phyloP scores from a whole-genome alignment of 2,329 filamentous ascomycete genomes.

The Colletotrichum paranaense region DNA sequence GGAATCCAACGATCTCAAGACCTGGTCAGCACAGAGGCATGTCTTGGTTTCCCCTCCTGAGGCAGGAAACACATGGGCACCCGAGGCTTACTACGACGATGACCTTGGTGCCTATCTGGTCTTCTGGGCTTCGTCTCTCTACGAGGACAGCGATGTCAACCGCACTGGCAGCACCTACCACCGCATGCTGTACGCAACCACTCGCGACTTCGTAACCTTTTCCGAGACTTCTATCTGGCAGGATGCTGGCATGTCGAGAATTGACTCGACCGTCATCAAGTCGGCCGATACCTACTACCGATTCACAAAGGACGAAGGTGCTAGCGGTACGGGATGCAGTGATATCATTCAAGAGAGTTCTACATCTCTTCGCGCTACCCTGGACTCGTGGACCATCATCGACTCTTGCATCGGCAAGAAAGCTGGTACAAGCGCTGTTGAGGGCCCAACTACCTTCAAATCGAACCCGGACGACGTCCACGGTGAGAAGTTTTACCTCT shows the following conservation, averaged over 20 bases:
- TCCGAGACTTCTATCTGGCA: slow-evolving; percentile 61
- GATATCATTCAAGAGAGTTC: slow-evolving; percentile 67
- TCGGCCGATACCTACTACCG: slow-evolving; percentile 57
- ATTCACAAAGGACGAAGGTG: slow-evolving; percentile 67
- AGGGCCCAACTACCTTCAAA: slow-evolving; percentile 64
- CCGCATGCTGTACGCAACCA: slow-evolving; percentile 64
- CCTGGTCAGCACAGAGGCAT: slow-evolving; percentile 63
- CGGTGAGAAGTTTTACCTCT: slow-evolving; percentile 65
- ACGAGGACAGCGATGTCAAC: slow-evolving; percentile 49
- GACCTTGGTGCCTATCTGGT: slow-evolving; percentile 54
- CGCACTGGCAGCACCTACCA: slow-evolving; percentile 59
- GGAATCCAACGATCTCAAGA: slow-evolving; percentile 61
- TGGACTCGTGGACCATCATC: slow-evolving; percentile 56
- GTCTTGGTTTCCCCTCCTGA: slow-evolving; percentile 59
- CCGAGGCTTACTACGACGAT: slow-evolving; percentile 61
- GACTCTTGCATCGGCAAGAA: slow-evolving; percentile 61
- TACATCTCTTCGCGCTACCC: slow-evolving; percentile 49
- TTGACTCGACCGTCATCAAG: slow-evolving; percentile 63
- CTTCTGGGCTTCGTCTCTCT: slow-evolving; percentile 59
- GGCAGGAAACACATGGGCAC: slow-evolving; percentile 66
- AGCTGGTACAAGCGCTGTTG: slow-evolving; percentile 59
- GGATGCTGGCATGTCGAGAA: slow-evolving; percentile 61
- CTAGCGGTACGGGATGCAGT: slow-evolving; percentile 57
- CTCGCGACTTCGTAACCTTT: slow-evolving; percentile 62
- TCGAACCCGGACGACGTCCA: slow-evolving; percentile 60